Evolutionary conservation across 2,329 filamentous ascomycete genomes (phyloP).

Genomic region (Hypomyces rosellus): DNA sequence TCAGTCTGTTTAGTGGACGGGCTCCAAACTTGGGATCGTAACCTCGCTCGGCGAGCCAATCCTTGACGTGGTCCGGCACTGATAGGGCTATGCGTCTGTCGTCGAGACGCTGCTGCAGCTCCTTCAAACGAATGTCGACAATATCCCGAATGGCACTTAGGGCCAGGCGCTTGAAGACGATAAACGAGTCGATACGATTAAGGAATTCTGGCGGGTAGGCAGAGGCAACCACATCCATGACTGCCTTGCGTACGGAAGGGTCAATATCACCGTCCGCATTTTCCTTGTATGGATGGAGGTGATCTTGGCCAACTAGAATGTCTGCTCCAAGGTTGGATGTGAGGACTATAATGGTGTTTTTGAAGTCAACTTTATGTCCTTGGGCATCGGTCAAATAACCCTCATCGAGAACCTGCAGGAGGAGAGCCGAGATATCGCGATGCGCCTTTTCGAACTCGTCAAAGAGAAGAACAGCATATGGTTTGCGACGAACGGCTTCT

Average conservation of each 20-base stretch:
- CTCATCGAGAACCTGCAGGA: constrained; percentile 92
- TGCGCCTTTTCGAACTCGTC: constrained; percentile 99
- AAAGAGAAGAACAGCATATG: constrained; percentile 89
- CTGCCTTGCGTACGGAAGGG: constrained; percentile 64
- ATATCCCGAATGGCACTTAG: constrained; percentile 77
- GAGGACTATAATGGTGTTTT: constrained; percentile 92
- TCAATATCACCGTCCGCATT: constrained; percentile 63
- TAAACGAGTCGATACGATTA: constrained; percentile 95
- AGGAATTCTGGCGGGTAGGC: constrained; percentile 87
- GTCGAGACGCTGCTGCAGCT: constrained; percentile 76
- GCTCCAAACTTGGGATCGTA: constrained; percentile 92
- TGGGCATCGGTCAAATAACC: constrained; percentile 93
- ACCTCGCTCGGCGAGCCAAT: constrained; percentile 82
- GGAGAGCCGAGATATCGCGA: constrained; percentile 82
- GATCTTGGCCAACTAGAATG: constrained; percentile 74
- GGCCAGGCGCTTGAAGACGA: constrained; percentile 85
- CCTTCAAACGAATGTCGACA: constrained; percentile 81
- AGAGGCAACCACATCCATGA: constrained; percentile 78
- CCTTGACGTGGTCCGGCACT: constrained; percentile 64
- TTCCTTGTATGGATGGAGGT: constrained; percentile 56
- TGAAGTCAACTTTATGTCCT: constrained; percentile 94
- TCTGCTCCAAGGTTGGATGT: constrained; percentile 93
- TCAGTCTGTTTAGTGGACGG: constrained; percentile 82
- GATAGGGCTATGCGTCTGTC: constrained; percentile 75
- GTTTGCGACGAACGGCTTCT: constrained; percentile 89